Base-by-base conservation (phyloP, 805 yeast species). In the Saccharomyces paradoxus region DNA sequence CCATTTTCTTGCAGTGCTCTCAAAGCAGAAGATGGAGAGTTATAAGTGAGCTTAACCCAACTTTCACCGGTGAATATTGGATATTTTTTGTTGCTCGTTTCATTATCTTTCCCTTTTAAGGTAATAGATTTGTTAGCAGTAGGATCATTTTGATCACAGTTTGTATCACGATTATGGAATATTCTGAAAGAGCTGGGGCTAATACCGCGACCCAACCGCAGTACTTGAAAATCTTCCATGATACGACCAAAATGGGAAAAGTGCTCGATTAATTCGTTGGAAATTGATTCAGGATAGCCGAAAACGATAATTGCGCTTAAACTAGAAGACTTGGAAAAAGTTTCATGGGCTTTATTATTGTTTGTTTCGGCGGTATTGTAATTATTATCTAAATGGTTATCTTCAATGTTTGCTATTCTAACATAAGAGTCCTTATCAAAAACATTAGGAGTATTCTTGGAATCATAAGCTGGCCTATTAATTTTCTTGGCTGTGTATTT, bases 1-100 rank as follows among this genome's bases (percentile, higher is more conserved):
- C 95, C 94, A 64, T 87, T 86, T 63, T 89, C 96, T 56, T 85
- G 82, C 46, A 90, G 71, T 0, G 97, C 96, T 52, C 94, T 81
- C 17, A 81, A 68, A 2, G 96, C 96, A 6, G 89, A 78, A 2
- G 83, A 74, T 4, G 86, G 80, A 57, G 82, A 84, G 53, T 82
- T 85, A 68, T 81, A 91, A 2, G 97, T 89, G 51, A 91, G 67
- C 63, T 89, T 86, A 26, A 89, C 81, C 97, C 97, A 91, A 48
- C 86, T 82, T 46, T 81, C 78, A 1, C 97, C 97, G 13, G 89
- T 78, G 69, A 82, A 86, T 7, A 90, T 83, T 1, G 96, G 92
- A 62, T 71, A 64, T 58, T 67, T 73, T 53, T 66, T 68, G 13
- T 51, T 58, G 21, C 48, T 50, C 28, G 50, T 55, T n/a, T 56